Evolutionary conservation across 352 stramenopile species (phyloP), one percentile per base, ranked within the genome.

Genomic region (Globisporangium radiosum): DNA sequence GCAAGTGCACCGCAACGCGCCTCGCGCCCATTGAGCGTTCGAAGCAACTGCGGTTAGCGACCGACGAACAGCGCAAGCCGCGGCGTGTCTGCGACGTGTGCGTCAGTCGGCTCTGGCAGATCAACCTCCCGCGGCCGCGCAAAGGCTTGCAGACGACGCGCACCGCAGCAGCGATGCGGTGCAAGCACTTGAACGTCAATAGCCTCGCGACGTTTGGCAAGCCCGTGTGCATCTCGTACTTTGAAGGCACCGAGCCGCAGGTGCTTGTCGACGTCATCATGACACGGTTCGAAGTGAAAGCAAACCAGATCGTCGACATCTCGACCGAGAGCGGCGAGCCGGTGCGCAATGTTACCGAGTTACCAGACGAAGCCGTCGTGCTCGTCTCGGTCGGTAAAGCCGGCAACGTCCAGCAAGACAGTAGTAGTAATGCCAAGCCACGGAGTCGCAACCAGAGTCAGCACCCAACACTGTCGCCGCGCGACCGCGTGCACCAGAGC

Each of bases 1-100:
- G 77, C 63, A 93, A 93, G 68, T 93, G 84, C 64, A 87, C 81
- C n/a, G 87, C 68, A 52, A 93, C 79, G 8, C 71, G 83, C 45
- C 68, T 91, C 10, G 81, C 81, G 3, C 73, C 81, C 15, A 72
- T 75, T 0, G 81, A 88, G 59, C 75, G 78, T 10, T 76, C 84
- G 61, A 88, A 83, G 49, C 25, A 33, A 33, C 69, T 73, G 37
- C 68, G 68, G 14, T 72, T 66, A 5, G 68, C 65, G 3, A 59
- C 62, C 7, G 68, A 84, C 10, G 76, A 88, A 54, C 69, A 81
- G 47, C 71, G 77, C 47, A 76, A 79, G 15, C 74, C 76, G 36
- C 75, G 78, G 14, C 81, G 84, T 15, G 81, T 91, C 25, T 93
- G 84, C 56, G 81, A 90, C 25, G 72, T 76, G 37, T 93, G 84